Base-by-base conservation (phyloP, 73 alveolate genomes). In the Paramecium tetraurelia region DNA sequence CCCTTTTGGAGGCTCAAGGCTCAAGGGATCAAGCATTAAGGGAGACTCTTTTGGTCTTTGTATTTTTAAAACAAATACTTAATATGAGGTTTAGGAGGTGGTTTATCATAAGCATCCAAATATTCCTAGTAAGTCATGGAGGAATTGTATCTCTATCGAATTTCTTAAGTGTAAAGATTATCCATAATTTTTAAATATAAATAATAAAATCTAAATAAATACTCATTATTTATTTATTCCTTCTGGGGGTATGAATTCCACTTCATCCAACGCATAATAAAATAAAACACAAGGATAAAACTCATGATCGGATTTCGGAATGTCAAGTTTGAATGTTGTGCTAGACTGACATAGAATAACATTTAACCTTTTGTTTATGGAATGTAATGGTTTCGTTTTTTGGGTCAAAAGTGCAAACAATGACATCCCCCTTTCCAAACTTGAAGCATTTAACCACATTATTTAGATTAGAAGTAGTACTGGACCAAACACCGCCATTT, bases 251-350 rank as follows among this genome's bases (percentile, higher is more conserved):
- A 89, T 71, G 35, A 89, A 89, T 53, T 89, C 94, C n/a, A 89
- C 94, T 71, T 89, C 94, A 70, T 89, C 94, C 35, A 59, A 22
- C 7, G 94, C 83, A 89, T 89, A 89, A 44, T 89, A 89, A 83
- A 89, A 89, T 46, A 89, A 63, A 10, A 89, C 94, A 89, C 94
- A 89, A 20, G 94, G 94, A 11, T 71, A 85, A 10, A 70, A 70
- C 5, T 89, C 83, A 40, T 35, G 33, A 36, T 72, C 86, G 40
- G 57, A 36, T 71, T 89, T 89, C 1, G 88, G 90, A 24, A 70
- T 63, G n/a, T 80, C 90, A 7, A 80, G 33, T 35, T 80, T 80
- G 57, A 40, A 80, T 22, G 90, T 44, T 20, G 16, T 20, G n/a
- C 22, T 41, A 43, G 48, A 40, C 90, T 80, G 1, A 80, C 48